A percentile compares a stretch with the other conserved stretches of the same genome.
phyloP scores from a whole-genome alignment of 2,329 filamentous ascomycete genomes.

The Fusarium chaquense region DNA sequence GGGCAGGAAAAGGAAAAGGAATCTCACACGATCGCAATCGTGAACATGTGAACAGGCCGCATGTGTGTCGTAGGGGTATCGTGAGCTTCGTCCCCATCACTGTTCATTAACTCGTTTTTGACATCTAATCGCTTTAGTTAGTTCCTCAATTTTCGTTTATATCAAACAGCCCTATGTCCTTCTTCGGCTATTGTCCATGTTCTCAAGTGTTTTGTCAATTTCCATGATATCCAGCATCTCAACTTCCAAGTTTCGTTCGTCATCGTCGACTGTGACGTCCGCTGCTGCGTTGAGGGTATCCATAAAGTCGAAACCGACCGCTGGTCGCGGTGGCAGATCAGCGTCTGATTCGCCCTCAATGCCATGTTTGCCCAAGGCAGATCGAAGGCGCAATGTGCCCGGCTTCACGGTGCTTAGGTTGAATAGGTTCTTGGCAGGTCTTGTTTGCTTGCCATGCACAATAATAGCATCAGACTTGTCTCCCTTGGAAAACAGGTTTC shows the following conservation, averaged over 20 bases:
- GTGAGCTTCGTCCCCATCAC: slow-evolving; percentile 49
- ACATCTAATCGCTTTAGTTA: slow-evolving; percentile 44
- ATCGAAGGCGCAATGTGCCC: slow-evolving; percentile 52
- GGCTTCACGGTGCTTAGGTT: slow-evolving; percentile 63
- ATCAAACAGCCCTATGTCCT: slow-evolving; percentile 60
- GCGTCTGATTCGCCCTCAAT: slow-evolving; percentile 33
- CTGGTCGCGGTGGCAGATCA: slow-evolving; percentile 49
- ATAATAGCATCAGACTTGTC: slow-evolving; percentile 66
- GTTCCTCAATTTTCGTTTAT: slow-evolving; percentile 22
- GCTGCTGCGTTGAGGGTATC: slow-evolving; percentile 65
- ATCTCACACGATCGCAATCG: slow-evolving; percentile 15
- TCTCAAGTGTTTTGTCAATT: slow-evolving; percentile 70
- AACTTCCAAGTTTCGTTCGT: slow-evolving; percentile 65
- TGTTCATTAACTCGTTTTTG: slow-evolving; percentile 38
- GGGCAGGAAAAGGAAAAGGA: slow-evolving; percentile 6
- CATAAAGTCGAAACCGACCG: slow-evolving; percentile 62
- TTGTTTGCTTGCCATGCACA: slow-evolving; percentile 61
- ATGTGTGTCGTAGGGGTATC: slow-evolving; percentile 52
- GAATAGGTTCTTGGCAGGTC: slow-evolving; percentile 58
- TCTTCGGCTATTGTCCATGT: slow-evolving; percentile 63
- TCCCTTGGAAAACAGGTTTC: slow-evolving; percentile 53
- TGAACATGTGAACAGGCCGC: slow-evolving; percentile 9
- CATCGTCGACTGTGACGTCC: slow-evolving; percentile 63
- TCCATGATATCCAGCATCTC: slow-evolving; percentile 75
- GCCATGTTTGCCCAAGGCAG: slow-evolving; percentile 47